phyloP scores from a whole-genome alignment of 441 rosid species.

The Aquilaria agallochum region DNA sequence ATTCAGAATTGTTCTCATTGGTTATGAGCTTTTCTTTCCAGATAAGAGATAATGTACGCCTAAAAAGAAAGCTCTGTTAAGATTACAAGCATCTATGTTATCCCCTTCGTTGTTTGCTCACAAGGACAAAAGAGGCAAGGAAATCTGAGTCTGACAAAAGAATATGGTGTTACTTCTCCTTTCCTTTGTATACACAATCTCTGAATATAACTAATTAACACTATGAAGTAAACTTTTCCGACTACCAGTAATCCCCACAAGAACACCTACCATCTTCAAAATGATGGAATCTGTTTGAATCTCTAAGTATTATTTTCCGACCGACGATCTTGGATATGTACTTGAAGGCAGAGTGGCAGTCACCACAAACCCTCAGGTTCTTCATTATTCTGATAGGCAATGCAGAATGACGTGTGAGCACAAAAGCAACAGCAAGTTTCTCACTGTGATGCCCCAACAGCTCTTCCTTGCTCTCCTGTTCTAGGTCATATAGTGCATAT shows the following conservation, averaged over 20 bases:
- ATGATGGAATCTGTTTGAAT: slow-evolving; percentile 88
- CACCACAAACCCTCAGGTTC: slow-evolving; percentile 80
- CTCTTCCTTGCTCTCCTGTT: slow-evolving; percentile 80
- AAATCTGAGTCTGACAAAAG: too few relatives aligned
- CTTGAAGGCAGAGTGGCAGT: slow-evolving; percentile 79
- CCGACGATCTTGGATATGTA: slow-evolving; percentile 65
- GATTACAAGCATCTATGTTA: too few relatives aligned
- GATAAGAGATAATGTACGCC: too few relatives aligned
- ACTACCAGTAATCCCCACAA: slow-evolving; percentile 79
- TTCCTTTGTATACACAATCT: too few relatives aligned
- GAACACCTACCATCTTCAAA: slow-evolving; percentile 75
- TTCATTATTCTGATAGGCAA: slow-evolving; percentile 87
- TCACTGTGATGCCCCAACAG: slow-evolving; percentile 77
- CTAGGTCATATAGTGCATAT: slow-evolving; percentile 72
- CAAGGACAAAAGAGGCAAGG: too few relatives aligned
- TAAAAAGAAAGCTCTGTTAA: too few relatives aligned
- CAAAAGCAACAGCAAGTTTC: slow-evolving; percentile 80
- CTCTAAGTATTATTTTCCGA: slow-evolving; percentile 64
- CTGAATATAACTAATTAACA: too few relatives aligned
- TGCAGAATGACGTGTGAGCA: slow-evolving; percentile 49
- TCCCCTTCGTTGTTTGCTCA: too few relatives aligned
- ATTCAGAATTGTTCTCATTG: too few relatives aligned
- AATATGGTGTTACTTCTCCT: background rate
- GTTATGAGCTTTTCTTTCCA: too few relatives aligned
- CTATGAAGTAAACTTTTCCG: too few relatives aligned